Percentiles rank a stretch among this genome's conserved stretches.
phyloP scores from a whole-genome alignment of 768 basidiomycete genomes.

The Hirschioporus abietinus region DNA sequence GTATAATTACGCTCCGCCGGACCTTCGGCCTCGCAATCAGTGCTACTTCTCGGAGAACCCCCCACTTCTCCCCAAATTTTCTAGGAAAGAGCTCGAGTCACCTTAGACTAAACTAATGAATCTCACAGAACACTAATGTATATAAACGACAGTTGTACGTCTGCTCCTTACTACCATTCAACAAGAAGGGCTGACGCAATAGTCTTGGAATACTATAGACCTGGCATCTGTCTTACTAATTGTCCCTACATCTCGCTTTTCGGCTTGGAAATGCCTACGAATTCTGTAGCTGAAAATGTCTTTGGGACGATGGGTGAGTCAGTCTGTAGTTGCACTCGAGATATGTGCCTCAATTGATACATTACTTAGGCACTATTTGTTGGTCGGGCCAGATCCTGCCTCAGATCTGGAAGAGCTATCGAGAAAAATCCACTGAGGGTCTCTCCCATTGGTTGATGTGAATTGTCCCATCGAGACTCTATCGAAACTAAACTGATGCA shows the following conservation, averaged over 20 bases:
- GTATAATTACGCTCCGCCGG: neutral
- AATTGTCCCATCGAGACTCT: slow-evolving; percentile 13
- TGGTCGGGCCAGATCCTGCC: slow-evolving; percentile 68
- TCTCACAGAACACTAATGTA: neutral
- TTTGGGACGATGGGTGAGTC: slow-evolving; percentile 60
- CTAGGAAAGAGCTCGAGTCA: neutral
- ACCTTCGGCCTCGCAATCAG: neutral
- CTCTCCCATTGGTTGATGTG: slow-evolving; percentile 66
- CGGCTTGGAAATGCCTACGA: slow-evolving; percentile 37
- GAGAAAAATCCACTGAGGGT: slow-evolving; percentile 61
- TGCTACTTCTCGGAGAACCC: neutral
- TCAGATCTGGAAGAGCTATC: slow-evolving; percentile 70
- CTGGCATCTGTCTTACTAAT: neutral
- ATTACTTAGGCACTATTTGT: slow-evolving; percentile 47
- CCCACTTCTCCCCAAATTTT: neutral
- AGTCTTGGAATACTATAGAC: neutral
- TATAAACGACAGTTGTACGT: neutral
- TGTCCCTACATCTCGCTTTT: neutral
- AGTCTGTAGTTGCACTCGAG: neutral
- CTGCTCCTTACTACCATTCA: neutral
- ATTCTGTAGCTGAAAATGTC: slow-evolving; percentile 56
- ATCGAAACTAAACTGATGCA: neutral
- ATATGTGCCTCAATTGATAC: slow-evolving; percentile 3
- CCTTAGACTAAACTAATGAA: neutral
- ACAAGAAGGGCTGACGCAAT: neutral